Conservation (phyloP, 2,329 filamentous ascomycete species). For the Metarhizium brunneum region DNA sequence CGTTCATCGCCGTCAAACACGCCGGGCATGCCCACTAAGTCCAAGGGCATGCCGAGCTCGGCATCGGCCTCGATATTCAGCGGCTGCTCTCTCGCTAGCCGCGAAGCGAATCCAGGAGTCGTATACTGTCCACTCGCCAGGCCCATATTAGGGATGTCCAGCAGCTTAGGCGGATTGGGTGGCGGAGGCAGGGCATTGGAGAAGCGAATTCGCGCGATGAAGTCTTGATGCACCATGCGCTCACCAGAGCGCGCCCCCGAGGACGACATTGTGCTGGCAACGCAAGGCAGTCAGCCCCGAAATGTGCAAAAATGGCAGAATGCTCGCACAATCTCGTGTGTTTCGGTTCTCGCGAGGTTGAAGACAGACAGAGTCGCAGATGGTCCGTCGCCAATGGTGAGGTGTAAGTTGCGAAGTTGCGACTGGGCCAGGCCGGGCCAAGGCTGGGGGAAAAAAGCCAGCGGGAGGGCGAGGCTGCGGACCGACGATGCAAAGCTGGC, state of each 20-base stretch:
- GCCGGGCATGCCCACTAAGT: constrained; percentile 87
- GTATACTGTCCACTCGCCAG: constrained; percentile 83
- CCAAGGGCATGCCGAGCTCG: constrained; percentile 94
- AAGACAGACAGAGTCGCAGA: not conserved
- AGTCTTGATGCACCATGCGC: constrained; percentile 78
- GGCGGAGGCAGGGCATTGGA: constrained; percentile 93
- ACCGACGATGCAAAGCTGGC: not conserved
- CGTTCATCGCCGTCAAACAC: constrained; percentile 93
- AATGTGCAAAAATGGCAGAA: not conserved
- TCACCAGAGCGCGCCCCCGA: constrained; percentile 35
- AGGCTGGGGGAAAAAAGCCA: not conserved
- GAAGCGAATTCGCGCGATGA: constrained; percentile 91
- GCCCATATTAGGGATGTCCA: constrained; percentile 92
- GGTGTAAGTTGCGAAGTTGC: not conserved
- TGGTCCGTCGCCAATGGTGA: not conserved
- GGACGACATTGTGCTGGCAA: constrained; percentile 20
- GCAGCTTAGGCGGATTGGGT: constrained; percentile 88
- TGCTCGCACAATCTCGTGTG: not conserved
- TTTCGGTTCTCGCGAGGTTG: not conserved
- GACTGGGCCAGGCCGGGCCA: not conserved
- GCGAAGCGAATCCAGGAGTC: constrained; percentile 79
- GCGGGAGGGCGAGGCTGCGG: not conserved
- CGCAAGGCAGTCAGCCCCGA: not conserved
- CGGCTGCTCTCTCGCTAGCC: constrained; percentile 82
- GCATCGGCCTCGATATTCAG: constrained; percentile 96